phyloP scores from a whole-genome alignment of 2,329 filamentous ascomycete genomes.

The Exophiala aquamarina region DNA sequence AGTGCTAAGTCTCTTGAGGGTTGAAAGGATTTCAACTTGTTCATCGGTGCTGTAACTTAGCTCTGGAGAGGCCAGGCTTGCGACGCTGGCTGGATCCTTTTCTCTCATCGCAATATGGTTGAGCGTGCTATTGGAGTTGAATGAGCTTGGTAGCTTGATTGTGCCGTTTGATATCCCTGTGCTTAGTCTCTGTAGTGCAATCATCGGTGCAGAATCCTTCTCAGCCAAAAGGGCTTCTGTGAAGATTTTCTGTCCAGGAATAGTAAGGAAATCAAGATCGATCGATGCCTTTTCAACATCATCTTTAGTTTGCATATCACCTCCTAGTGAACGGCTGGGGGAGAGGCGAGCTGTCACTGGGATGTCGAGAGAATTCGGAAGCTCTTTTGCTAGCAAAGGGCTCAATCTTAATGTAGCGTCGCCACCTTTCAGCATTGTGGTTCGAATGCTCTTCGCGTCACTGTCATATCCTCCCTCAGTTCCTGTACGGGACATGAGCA shows the following conservation, averaged over 20 bases:
- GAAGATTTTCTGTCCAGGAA: slow-evolving; percentile 4
- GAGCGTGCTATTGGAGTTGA: not conserved
- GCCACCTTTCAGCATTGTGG: slow-evolving; percentile 16
- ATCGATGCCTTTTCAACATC: not conserved
- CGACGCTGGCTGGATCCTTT: too few species aligned
- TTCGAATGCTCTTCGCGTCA: slow-evolving; percentile 28
- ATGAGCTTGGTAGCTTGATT: slow-evolving; percentile 9
- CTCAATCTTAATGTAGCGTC: slow-evolving; percentile 18
- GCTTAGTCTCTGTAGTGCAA: slow-evolving; percentile 10
- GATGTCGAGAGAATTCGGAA: not conserved
- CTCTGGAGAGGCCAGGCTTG: too few species aligned
- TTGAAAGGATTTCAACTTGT: not conserved
- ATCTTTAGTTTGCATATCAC: not conserved
- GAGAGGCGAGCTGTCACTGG: not conserved
- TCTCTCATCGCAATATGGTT: too few species aligned
- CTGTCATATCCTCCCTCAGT: slow-evolving; percentile 29
- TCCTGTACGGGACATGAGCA: slow-evolving; percentile 23
- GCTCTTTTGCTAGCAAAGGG: slow-evolving; percentile 4
- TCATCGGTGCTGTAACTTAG: not conserved
- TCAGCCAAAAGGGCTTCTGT: slow-evolving; percentile 9
- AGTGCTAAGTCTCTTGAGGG: slow-evolving; percentile 3
- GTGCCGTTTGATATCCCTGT: slow-evolving; percentile 8
- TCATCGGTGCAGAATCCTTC: slow-evolving; percentile 14
- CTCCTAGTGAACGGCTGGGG: too few species aligned
- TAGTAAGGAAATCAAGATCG: not conserved